Base-by-base conservation (phyloP, 2,329 filamentous ascomycete species). In the Trichoderma pleuroti region DNA sequence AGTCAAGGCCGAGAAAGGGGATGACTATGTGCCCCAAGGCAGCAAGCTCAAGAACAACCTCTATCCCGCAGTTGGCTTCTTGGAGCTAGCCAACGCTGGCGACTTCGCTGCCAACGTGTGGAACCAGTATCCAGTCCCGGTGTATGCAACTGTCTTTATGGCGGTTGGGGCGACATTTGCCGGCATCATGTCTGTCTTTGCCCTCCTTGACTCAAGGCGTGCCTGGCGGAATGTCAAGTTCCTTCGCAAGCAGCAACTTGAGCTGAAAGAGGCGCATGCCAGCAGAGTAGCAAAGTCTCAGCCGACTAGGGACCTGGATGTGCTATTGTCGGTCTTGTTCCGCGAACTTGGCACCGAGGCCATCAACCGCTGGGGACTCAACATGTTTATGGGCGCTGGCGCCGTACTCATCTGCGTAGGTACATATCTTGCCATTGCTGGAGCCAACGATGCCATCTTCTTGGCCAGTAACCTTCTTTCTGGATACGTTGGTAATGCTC, bases 81-180 rank as follows among this genome's bases (percentile, higher is more conserved):
- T 88, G 21, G 86, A 88, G 72, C 79, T 87, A 2, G 84, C 84
- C 67, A 88, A 88, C 74, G 85, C 85, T 0, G 82, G 83, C 2
- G 86, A 88, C 73, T 88, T 88, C 68, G 85, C 86, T 0, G 86
- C 86, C 69, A 88, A 88, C 68, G 82, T 88, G 1, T 88, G 85
- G 84, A 88, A 88, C 72, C 72, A 83, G 1, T 78, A 82, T 0
- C 86, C 86, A 0, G 81, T 86, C 0, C 86, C 86, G 0, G 73
- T 75, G 1, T 84, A 84, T 63, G 86, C 85, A 10, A 76, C 83
- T 0, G 81, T 83, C 0, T 77, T 87, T 5, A 88, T 88, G 86
- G 85, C 79, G 0, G 77, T 88, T 4, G 86, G 86, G 1, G 87
- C 83, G 0, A 81, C 81, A 0, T 72, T 83, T 2, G 86, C 86